Conservation (phyloP, 345 rosid genomes). For the Noccaea caerulescens region DNA sequence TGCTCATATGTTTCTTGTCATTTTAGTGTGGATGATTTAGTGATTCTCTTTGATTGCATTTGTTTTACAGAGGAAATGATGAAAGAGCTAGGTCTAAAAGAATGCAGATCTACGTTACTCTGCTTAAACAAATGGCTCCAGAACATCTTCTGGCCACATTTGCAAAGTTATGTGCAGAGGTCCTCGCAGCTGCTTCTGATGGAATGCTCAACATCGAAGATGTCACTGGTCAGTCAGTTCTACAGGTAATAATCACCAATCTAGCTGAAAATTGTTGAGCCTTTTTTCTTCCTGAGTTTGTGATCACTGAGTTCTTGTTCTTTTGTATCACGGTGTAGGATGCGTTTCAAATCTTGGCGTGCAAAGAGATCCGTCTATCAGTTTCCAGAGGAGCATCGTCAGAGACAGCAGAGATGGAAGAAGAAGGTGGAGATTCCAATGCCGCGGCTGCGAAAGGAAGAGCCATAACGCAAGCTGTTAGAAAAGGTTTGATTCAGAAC, state of each 20-base stretch:
- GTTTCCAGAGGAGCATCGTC: conserved; percentile 60
- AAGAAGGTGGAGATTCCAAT: conserved; percentile 49
- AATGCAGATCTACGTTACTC: conserved; percentile 75
- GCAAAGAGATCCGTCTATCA: conserved; percentile 84
- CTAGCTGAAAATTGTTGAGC: conserved; percentile 11
- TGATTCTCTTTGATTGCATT: conserved; percentile 19
- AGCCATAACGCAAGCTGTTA: conserved; percentile 86
- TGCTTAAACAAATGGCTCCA: conserved; percentile 97
- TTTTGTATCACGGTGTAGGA: conserved; percentile 56
- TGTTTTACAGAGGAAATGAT: conserved; percentile 71
- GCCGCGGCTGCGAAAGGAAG: conserved; percentile 73
- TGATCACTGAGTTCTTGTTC: neutral
- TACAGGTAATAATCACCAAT: conserved; percentile 60
- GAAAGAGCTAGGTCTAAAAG: conserved; percentile 78
- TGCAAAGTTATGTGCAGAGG: conserved; percentile 93
- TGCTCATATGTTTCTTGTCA: conserved; percentile 30
- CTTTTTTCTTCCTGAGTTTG: neutral
- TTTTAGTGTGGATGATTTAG: conserved; percentile 25
- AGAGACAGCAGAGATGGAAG: conserved; percentile 57
- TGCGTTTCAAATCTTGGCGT: conserved; percentile 78
- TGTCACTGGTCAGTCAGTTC: conserved; percentile 75
- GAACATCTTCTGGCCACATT: conserved; percentile 93
- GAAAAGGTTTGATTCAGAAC: conserved; percentile 87
- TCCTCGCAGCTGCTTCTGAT: conserved; percentile 93
- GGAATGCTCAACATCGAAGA: conserved; percentile 82